These are phyloP conservation scores for Candida tallmaniae DNA, from an alignment of 805 yeast species.

Conservation along the genomic window DNA sequence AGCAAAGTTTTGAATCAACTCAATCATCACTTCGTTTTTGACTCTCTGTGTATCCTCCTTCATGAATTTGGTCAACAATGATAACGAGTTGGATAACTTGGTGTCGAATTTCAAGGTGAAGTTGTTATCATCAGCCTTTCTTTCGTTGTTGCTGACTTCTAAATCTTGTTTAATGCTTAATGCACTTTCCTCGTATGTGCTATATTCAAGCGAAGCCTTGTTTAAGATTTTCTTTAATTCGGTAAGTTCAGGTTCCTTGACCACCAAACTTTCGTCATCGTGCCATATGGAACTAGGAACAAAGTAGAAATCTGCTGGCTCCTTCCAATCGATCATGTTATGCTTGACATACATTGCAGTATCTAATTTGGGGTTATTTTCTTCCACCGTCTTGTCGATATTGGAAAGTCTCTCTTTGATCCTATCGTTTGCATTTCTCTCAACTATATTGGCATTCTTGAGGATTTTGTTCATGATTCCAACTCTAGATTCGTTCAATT, in stretches of 20 bases:
- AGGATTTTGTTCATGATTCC: conserved; percentile 65
- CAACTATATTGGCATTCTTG: conserved; percentile 57
- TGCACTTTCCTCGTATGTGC: conserved; percentile 38
- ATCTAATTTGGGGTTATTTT: conserved; percentile 71
- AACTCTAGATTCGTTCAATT: conserved; percentile 75
- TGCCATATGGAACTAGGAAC: conserved; percentile 95
- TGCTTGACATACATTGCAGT: conserved; percentile 91
- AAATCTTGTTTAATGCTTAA: conserved; percentile 46
- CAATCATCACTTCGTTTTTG: conserved; percentile 79
- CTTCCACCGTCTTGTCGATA: conserved; percentile 54
- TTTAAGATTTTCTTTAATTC: conserved; percentile 52
- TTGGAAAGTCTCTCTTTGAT: conserved; percentile 47
- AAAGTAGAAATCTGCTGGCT: conserved; percentile 80
- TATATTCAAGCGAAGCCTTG: conserved; percentile 31
- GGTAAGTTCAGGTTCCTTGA: conserved; percentile 52
- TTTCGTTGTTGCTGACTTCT: conserved; percentile 37
- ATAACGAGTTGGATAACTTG: conserved; percentile 47
- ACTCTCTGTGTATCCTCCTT: conserved; percentile 71
- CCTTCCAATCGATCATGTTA: conserved; percentile 70
- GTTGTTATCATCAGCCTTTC: conserved; percentile 29
- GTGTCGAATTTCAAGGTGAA: conserved; percentile 53
- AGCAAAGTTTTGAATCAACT: conserved; percentile 81
- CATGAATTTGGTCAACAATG: conserved; percentile 57
- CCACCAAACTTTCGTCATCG: conserved; percentile 76
- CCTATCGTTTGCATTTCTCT: conserved; percentile 43